These are phyloP conservation scores for Teratosphaeria pseudoeucalypti DNA, from an alignment of 2,329 filamentous ascomycete species.

Conservation along the genomic window DNA sequence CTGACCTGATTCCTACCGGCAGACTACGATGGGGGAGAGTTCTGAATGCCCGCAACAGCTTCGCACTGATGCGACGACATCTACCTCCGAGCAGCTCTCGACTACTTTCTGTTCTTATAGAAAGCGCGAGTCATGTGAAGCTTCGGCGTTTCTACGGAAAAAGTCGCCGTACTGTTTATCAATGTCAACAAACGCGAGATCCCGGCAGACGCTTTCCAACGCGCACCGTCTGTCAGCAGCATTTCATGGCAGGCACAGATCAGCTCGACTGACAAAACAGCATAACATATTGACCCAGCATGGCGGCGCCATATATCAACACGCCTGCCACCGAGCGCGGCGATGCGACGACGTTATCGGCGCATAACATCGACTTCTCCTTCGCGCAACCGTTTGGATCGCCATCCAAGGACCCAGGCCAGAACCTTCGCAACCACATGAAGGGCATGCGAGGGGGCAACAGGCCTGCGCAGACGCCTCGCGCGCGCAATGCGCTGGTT, in stretches of 20 bases:
- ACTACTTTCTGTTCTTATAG: neutral
- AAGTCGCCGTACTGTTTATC: neutral
- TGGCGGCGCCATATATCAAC: slow-evolving; percentile 46
- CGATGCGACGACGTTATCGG: slow-evolving; percentile 65
- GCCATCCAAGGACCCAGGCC: slow-evolving; percentile 59
- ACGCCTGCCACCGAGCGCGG: slow-evolving; percentile 77
- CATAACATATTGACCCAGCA: neutral
- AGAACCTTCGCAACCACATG: slow-evolving; percentile 61
- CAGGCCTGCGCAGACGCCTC: slow-evolving; percentile 49
- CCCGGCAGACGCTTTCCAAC: neutral
- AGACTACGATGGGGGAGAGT: neutral
- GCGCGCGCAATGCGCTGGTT: slow-evolving; percentile 58
- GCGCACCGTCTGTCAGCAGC: neutral
- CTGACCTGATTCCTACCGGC: neutral
- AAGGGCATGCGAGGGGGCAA: slow-evolving; percentile 48
- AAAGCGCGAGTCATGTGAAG: neutral
- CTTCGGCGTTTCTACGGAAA: neutral
- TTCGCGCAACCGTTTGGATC: slow-evolving; percentile 81
- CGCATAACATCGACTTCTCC: slow-evolving; percentile 60
- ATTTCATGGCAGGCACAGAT: neutral
- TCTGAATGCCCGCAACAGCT: neutral
- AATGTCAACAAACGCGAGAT: neutral
- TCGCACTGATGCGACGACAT: neutral
- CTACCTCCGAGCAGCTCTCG: neutral
- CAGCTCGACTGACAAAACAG: neutral